These are phyloP conservation scores for Zymoseptoria brevis DNA, from an alignment of 2,329 filamentous ascomycete genomes.

Conservation along the genomic window DNA sequence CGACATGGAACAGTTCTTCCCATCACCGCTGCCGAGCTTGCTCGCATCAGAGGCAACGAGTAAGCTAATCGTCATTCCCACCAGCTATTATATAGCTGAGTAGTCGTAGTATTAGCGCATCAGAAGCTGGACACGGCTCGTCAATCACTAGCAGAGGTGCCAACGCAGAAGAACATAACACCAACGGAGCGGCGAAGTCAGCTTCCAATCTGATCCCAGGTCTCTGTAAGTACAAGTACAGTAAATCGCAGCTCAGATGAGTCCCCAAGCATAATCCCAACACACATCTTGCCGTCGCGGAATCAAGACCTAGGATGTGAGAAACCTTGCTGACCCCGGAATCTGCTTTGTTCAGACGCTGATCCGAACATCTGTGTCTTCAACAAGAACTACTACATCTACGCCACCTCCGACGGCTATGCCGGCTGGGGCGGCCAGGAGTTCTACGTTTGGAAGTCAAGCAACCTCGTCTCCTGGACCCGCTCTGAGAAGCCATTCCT, in stretches of 20 bases:
- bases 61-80: not conserved
- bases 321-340: not conserved
- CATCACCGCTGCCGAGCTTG: slow-evolving; percentile 42
- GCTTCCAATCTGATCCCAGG: slow-evolving; percentile 10
- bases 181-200: not conserved
- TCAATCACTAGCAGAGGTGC: not conserved
- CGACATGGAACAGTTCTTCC: slow-evolving; percentile 49
- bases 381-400: slow-evolving; percentile 41
- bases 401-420: slow-evolving; percentile 41
- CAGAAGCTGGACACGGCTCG: not conserved
- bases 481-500: slow-evolving; percentile 37
- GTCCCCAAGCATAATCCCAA: not conserved
- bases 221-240: slow-evolving; percentile 1
- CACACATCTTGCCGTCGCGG: not conserved
- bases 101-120: not conserved
- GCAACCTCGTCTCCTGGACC: slow-evolving; percentile 38
- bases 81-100: not conserved
- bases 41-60: not conserved
- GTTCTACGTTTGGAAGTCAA: slow-evolving; percentile 44
- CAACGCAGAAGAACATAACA: not conserved
- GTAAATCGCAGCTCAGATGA: not conserved
- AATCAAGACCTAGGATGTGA: not conserved
- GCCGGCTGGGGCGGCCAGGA: slow-evolving; percentile 39
- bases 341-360: slow-evolving; percentile 26
- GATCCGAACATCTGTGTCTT: slow-evolving; percentile 44